These are phyloP conservation scores for Vaccinium vitisidaea DNA, from an alignment of 148 eudicot genomes.

Conservation along the genomic window DNA sequence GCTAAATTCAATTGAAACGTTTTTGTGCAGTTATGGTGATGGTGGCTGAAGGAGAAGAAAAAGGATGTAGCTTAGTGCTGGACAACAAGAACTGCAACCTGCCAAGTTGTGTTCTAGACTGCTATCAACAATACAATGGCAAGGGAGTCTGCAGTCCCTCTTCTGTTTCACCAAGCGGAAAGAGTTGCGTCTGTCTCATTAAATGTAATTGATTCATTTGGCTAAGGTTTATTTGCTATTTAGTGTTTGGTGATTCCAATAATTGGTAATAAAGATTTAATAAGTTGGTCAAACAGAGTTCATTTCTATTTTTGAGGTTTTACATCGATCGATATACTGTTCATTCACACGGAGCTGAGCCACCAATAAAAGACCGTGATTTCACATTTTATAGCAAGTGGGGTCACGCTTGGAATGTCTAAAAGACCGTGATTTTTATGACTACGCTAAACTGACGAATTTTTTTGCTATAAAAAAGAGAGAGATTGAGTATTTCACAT, in stretches of 20 bases:
- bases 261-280: background rate
- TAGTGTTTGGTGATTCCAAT: background rate
- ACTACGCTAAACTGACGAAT: no score
- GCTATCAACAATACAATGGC: background rate
- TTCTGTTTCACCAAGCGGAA: background rate
- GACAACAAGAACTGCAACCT: background rate
- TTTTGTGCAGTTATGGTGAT: background rate
- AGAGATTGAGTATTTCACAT: no score
- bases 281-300: background rate
- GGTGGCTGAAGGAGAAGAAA: background rate
- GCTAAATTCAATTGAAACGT: background rate
- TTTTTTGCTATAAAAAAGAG: no score
- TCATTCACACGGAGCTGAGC: background rate
- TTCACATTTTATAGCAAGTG: background rate
- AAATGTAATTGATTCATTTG: background rate
- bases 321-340: no score
- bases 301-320: background rate
- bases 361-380: no score
- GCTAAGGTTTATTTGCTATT: background rate
- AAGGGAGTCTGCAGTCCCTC: background rate
- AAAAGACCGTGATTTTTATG: no score
- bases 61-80: background rate
- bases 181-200: background rate
- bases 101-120: background rate
- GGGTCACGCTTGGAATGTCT: background rate